A percentile compares a stretch with the other conserved stretches of the same genome.
Evolutionary conservation across 2,329 filamentous ascomycete genomes (phyloP).

Genomic region (Colletotrichum noveboracense): DNA sequence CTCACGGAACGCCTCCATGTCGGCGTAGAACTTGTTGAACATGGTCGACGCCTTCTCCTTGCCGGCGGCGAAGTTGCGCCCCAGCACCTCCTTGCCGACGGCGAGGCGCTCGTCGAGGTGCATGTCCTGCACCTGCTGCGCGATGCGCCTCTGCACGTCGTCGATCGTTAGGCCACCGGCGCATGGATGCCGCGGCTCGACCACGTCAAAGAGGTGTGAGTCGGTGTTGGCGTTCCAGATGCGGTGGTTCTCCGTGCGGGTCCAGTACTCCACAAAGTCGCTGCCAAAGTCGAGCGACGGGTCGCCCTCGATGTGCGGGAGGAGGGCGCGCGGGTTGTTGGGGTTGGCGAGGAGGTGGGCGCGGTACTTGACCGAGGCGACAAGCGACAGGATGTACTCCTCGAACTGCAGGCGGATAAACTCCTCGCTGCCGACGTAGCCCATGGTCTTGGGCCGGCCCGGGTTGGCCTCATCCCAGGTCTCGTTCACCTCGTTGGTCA

Average conservation of each 20-base stretch:
- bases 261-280: conserved; percentile 90
- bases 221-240: conserved; percentile 86
- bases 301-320: conserved; percentile 78
- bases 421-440: conserved; percentile 94
- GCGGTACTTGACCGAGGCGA: conserved; percentile 90
- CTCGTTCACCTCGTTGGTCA: conserved; percentile 91
- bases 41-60: conserved; percentile 86
- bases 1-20: conserved; percentile 73
- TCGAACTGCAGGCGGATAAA: conserved; percentile 98
- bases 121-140: conserved; percentile 91
- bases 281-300: conserved; percentile 82
- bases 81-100: conserved; percentile 81
- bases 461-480: conserved; percentile 97
- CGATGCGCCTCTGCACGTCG: conserved; percentile 87
- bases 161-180: conserved; percentile 92
- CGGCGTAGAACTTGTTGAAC: conserved; percentile 87
- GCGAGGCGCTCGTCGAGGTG: conserved; percentile 91
- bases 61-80: conserved; percentile 87
- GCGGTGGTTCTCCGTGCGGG: conserved; percentile 85
- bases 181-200: conserved; percentile 91
- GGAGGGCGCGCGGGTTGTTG: conserved; percentile 63
- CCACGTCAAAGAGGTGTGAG: conserved; percentile 89
- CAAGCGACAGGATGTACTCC: conserved; percentile 88
- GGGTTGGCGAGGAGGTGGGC: conserved; percentile 63
- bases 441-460: conserved; percentile 87